phyloP scores from a whole-genome alignment of 805 yeast species.

The Metschnikowia santaceciliae region DNA sequence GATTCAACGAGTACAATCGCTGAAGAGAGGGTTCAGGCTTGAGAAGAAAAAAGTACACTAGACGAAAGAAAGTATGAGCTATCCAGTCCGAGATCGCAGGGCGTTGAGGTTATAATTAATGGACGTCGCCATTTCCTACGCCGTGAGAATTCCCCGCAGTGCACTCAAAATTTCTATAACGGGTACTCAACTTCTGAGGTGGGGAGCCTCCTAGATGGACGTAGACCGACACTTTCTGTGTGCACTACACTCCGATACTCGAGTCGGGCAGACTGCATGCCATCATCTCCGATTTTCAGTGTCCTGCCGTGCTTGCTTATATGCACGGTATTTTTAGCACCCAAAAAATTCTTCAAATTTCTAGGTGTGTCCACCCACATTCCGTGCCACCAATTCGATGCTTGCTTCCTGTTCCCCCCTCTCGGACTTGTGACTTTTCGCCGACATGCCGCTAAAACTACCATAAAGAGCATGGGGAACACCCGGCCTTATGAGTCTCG shows the following conservation, averaged over 20 bases:
- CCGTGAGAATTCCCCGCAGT: slow-evolving; percentile 2
- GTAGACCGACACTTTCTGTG: neutral
- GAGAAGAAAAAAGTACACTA: neutral
- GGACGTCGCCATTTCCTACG: neutral
- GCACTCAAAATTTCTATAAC: slow-evolving; percentile 3
- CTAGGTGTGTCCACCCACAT: neutral
- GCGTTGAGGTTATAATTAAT: neutral
- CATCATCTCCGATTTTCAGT: neutral
- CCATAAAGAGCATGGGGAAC: neutral
- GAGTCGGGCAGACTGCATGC: neutral
- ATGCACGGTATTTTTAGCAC: neutral
- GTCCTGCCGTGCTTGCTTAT: neutral
- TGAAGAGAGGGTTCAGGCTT: neutral
- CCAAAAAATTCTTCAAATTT: neutral
- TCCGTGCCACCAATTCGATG: neutral
- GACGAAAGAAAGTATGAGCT: neutral
- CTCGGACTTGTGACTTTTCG: neutral
- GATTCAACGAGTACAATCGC: neutral
- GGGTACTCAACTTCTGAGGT: slow-evolving; percentile 1
- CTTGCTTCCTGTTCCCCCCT: neutral
- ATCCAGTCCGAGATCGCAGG: neutral
- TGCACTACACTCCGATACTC: slow-evolving; percentile 3
- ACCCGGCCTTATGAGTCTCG: neutral
- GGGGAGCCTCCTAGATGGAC: neutral
- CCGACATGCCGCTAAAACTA: neutral